These are phyloP conservation scores for Naganishia liquefaciens DNA, from an alignment of 1,284 basidiomycete species.

Conservation along the genomic window DNA sequence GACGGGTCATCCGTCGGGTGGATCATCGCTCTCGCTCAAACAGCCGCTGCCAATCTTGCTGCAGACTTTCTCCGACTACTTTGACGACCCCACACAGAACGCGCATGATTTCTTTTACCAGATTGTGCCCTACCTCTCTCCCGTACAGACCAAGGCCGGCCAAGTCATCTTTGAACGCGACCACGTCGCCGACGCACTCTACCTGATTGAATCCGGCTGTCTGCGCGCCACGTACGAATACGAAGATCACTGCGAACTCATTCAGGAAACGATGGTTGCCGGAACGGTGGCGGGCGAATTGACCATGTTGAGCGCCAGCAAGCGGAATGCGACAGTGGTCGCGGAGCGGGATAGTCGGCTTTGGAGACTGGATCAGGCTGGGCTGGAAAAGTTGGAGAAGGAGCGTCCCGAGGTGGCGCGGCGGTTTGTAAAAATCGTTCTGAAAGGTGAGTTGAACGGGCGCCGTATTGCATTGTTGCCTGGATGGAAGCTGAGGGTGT, in stretches of 20 bases:
- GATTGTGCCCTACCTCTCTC: constrained; percentile 69
- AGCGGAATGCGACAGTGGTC: constrained; percentile 79
- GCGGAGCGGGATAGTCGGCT: constrained; percentile 74
- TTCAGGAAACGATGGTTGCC: constrained; percentile 88
- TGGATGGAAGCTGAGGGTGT: background rate
- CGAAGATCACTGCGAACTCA: constrained; percentile 64
- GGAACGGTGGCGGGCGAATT: constrained; percentile 88
- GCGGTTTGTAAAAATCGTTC: constrained; percentile 68
- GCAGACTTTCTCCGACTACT: constrained; percentile 73
- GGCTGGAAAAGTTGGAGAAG: constrained; percentile 63
- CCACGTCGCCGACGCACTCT: constrained; percentile 75
- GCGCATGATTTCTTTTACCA: constrained; percentile 53
- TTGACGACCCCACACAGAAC: constrained; percentile 37
- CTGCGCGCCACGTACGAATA: constrained; percentile 78
- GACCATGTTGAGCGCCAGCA: constrained; percentile 71
- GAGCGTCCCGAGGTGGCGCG: constrained; percentile 68
- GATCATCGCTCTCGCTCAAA: constrained; percentile 36
- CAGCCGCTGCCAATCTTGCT: constrained; percentile 60
- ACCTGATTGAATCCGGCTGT: constrained; percentile 80
- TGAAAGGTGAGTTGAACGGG: constrained; percentile 66
- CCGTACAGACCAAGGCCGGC: constrained; percentile 61
- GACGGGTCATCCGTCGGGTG: constrained; percentile 1
- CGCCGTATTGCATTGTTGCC: no score
- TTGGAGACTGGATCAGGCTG: constrained; percentile 71
- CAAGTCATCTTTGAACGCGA: constrained; percentile 73